Evolutionary conservation across 176 grass and related monocot species (phyloP), one percentile per base, ranked within the genome.

Genomic region (Rhynchospora tenuis): DNA sequence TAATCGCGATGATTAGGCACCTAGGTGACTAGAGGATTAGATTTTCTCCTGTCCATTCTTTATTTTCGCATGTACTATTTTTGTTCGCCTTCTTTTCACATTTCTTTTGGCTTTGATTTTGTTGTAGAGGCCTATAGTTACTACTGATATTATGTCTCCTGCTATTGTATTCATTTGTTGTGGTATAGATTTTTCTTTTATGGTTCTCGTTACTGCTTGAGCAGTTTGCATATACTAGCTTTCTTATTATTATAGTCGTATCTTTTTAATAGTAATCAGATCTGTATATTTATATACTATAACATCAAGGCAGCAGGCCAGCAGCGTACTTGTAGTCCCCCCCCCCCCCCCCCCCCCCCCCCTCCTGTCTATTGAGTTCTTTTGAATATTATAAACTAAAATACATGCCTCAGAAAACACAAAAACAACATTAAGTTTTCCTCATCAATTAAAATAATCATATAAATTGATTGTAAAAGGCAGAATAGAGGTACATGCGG

Each of bases 11-110:
- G 6, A 68, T 33, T 57, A 82, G 67, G 23, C 14, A 11, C 62
- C 11, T 69, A 68, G 62, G 22, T 83, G 47, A 13, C 10, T 74
- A 81, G 59, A 66, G 58, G 44, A 89, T 66, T 66, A 22, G 70
- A 90, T 65, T 84, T 54, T 82, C 5, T 50, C 29, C 10, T 16
- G 23, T 50, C 22, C 52, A 4, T 51, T 31, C 80, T 64, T 82
- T 38, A 51, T 82, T 82, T 82, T 63, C 3, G 0, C 20, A 82
- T 55, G 43, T 20, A 60, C 27, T 67, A 50, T 26, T 82, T 45
- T 27, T 52, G 29, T 65, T 51, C 16, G 4, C 17, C 16, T 45
- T 54, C n/a, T 66, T 27, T 2, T 27, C 24, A 82, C 61, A 67
- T 82, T 47, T 82, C n/a, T 51, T 50, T 58, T 80, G 29, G 11